Evolutionary conservation across 1,284 basidiomycete species (phyloP), one percentile per base, ranked within the genome.

Genomic region (Prillingera fragicola): DNA sequence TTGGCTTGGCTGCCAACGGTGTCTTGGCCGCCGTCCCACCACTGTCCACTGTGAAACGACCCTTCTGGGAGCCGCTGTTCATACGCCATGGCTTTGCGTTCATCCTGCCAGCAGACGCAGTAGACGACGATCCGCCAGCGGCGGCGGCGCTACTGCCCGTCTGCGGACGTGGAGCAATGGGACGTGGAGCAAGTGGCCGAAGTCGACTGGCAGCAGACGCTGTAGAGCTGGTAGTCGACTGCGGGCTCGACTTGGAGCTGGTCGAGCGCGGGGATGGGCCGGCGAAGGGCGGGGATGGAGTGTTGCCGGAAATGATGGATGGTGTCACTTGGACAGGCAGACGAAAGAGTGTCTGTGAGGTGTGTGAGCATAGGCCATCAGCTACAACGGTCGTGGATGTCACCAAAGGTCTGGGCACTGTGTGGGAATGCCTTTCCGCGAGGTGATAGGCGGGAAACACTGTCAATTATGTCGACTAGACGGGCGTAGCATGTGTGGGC

Each of bases 41-140:
- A 21, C 56, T 54, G 49, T 70, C 68, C 31, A 69, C 65, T 6
- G 68, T 69, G 50, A 70, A 70, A 10, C 65, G 60, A 3, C 67
- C 68, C 53, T 68, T 68, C 50, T 65, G 65, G 24, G 55, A 51
- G 6, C 65, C 57, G 14, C 53, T 43, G 3, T 52, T 39, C 3
- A 60, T 56, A 22, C 63, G 49, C 62, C 59, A 62, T n/a, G 54
- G 54, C 29, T 60, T 55, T 40, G 57, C 59, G 12, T 63, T 60
- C 66, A 70, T 69, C 42, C 55, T 65, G 37, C 25, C 32, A 23
- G 26, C 17, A n/a, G 41, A 25, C 9, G 32, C 19, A 13, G 33
- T n/a, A n/a, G n/a, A 28, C 21, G 52, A 22, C 27, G 43, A 37
- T 33, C 41, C 39, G 6, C 41, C 38, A 33, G 46, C 24, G 38